A percentile compares a stretch with the other conserved stretches of the same genome.
Conservation (phyloP, 2,329 filamentous ascomycete species). For the Aspergillus pseudonomiae region DNA sequence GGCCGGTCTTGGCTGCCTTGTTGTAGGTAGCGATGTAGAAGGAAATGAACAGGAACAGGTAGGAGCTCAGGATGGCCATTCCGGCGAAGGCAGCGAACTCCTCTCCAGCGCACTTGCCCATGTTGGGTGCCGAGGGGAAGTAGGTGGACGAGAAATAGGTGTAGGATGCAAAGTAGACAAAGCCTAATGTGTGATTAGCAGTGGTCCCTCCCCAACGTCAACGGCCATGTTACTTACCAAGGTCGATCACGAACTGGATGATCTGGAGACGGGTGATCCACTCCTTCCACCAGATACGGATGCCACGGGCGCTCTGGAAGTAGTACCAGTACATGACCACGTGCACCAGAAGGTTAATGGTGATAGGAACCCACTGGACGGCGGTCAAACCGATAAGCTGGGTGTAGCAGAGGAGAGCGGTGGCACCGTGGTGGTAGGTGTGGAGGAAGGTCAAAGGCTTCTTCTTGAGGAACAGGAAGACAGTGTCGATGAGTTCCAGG, state of each 20-base stretch:
- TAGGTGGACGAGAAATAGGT: slow-evolving; percentile 95
- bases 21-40: slow-evolving; percentile 97
- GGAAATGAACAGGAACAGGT: slow-evolving; percentile 96
- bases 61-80: slow-evolving; percentile 89
- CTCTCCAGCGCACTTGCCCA: slow-evolving; percentile 87
- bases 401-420: slow-evolving; percentile 95
- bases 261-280: slow-evolving; percentile 99
- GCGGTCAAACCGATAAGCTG: slow-evolving; percentile 91
- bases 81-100: slow-evolving; percentile 94
- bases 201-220: slow-evolving; percentile 12
- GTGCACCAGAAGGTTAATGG: slow-evolving; percentile 89
- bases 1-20: slow-evolving; percentile 59
- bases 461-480: slow-evolving; percentile 99
- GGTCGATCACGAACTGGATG: slow-evolving; percentile 93
- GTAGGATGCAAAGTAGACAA: slow-evolving; percentile 99
- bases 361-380: slow-evolving; percentile 94
- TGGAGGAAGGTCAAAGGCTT: slow-evolving; percentile 99
- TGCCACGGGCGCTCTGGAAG: slow-evolving; percentile 95
- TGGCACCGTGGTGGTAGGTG: slow-evolving; percentile 98
- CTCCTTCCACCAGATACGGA: slow-evolving; percentile 99
- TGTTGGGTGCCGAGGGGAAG: slow-evolving; percentile 81
- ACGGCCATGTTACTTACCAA: slow-evolving; percentile 63
- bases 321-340: slow-evolving; percentile 99
- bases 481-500: slow-evolving; percentile 90
- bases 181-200: slow-evolving; percentile 60